Conservation (phyloP, 495 filamentous ascomycete species). For the Penicillium turbatum region DNA sequence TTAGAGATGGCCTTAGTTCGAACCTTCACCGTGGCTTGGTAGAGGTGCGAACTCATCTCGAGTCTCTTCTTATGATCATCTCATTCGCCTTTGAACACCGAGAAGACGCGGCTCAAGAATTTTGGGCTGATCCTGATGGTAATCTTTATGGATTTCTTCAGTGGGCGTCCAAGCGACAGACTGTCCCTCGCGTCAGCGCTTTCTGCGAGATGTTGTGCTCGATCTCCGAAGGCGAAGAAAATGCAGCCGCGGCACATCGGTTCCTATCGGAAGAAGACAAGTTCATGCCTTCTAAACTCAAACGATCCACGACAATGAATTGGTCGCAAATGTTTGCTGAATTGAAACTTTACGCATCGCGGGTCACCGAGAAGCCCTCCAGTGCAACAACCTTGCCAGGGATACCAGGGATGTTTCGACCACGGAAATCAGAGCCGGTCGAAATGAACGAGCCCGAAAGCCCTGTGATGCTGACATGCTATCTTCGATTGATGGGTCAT, state of each 20-base stretch:
- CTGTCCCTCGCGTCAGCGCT: constrained; percentile 86
- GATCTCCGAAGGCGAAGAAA: constrained; percentile 73
- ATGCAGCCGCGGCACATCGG: constrained; percentile 73
- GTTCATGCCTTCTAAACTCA: constrained; percentile 66
- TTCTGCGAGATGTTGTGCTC: constrained; percentile 94
- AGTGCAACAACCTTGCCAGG: constrained; percentile 43
- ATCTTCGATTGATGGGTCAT: constrained; percentile 80
- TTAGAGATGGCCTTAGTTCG: constrained; percentile 46
- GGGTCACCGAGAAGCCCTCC: constrained; percentile 60
- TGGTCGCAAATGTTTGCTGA: constrained; percentile 93
- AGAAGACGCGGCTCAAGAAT: constrained; percentile 74
- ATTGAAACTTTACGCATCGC: constrained; percentile 66
- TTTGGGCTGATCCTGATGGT: constrained; percentile 85
- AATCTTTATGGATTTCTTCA: constrained; percentile 90
- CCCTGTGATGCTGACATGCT: constrained; percentile 87
- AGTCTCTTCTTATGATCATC: constrained; percentile 87
- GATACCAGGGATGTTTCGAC: constrained; percentile 54
- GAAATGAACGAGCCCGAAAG: constrained; percentile 77
- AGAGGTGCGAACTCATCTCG: constrained; percentile 68
- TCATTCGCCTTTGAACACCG: constrained; percentile 85
- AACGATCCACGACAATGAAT: constrained; percentile 72
- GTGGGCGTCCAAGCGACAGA: constrained; percentile 89
- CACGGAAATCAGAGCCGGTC: constrained; percentile 61
- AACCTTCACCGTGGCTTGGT: constrained; percentile 43
- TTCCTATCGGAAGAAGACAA: constrained; percentile 86